Evolutionary conservation across 1,139 yeast genomes (phyloP).

Genomic region (Yamadazyma diospyri): DNA sequence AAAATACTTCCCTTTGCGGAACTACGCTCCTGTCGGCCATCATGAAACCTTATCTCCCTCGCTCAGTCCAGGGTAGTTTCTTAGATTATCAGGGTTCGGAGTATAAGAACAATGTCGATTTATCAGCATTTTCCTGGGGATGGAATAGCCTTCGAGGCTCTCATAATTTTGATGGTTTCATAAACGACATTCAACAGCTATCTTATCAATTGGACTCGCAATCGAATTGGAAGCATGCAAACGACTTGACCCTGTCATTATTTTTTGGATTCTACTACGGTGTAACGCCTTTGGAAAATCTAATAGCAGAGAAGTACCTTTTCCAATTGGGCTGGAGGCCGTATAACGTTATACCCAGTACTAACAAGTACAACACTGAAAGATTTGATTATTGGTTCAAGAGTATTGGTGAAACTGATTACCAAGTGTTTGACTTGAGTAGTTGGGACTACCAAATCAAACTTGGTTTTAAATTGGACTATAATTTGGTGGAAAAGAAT

Average conservation of each 20-base stretch:
- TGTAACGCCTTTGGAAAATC: conserved; percentile 47
- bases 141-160: conserved; percentile 51
- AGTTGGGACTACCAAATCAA: conserved; percentile 44
- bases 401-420: conserved; percentile 36
- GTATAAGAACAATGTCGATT: conserved; percentile 34
- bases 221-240: conserved; percentile 3
- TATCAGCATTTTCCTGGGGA: conserved; percentile 34
- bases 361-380: conserved; percentile 12
- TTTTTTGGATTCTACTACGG: conserved; percentile 63
- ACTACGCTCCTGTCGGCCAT: conserved; percentile 12
- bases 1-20: conserved; percentile 1
- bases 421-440: conserved; percentile 42
- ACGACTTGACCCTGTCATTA: conserved; percentile 25
- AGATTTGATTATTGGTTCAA: conserved; percentile 38
- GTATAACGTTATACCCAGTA: conserved; percentile 19
- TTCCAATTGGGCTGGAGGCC: conserved; percentile 46
- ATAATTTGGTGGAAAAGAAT: conserved; percentile 10
- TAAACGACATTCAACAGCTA: background rate
- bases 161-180: conserved; percentile 26
- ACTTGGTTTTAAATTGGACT: conserved; percentile 25
- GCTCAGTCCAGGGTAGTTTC: conserved; percentile 24
- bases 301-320: conserved; percentile 41
- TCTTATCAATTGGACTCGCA: background rate
- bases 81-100: conserved; percentile 1
- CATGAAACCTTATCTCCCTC: conserved; percentile 39